Base-by-base conservation (phyloP, 2,329 filamentous ascomycete species). In the Ilyonectria mors-panacis region DNA sequence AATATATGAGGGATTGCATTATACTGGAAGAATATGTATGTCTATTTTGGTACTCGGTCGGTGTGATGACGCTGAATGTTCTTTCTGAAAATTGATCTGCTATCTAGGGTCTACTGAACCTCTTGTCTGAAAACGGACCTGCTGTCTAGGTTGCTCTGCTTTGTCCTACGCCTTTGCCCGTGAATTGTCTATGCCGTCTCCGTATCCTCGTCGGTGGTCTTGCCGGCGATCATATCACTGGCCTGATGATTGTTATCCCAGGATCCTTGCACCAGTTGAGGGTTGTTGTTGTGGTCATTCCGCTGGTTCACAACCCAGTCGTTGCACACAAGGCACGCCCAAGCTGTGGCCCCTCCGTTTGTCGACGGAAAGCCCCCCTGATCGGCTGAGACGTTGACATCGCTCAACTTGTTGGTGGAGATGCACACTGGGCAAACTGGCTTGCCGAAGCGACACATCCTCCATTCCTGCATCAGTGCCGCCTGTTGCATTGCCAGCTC, bases 251-350 rank as follows among this genome's bases (percentile, higher is more conserved):
- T 6, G 39, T n/a, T 7, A 8, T n/a, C 39, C 39, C 39, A 42
- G 5, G 39, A 42, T 10, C 74, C 74, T 6, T 63, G 54, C 4
- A 79, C 63, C 8, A 75, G 54, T 7, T 50, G 44, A 12, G 73
- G 70, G 37, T 59, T 56, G 47, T 73, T 73, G 12, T 55, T 57
- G 45, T 33, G 7, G 17, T 54, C 61, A 42, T 70, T 73, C 48
- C 37, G n/a, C 59, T 78, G 74, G 45, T 78, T 77, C 37, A 73
- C 67, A 23, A 79, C 77, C 74, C 73, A 77, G 21, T 73, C 74
- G 44, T 68, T 74, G 67, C 82, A 84, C 6, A 70, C 72, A 50
- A 81, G 59, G 63, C 82, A 84, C 8, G 72, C 65, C 74, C 78
- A 84, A 1, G 75, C 70, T 6, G 73, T 67, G 2, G 56, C 35